Evolutionary conservation across 345 rosid species (phyloP).

Genomic region (Viola odorata): DNA sequence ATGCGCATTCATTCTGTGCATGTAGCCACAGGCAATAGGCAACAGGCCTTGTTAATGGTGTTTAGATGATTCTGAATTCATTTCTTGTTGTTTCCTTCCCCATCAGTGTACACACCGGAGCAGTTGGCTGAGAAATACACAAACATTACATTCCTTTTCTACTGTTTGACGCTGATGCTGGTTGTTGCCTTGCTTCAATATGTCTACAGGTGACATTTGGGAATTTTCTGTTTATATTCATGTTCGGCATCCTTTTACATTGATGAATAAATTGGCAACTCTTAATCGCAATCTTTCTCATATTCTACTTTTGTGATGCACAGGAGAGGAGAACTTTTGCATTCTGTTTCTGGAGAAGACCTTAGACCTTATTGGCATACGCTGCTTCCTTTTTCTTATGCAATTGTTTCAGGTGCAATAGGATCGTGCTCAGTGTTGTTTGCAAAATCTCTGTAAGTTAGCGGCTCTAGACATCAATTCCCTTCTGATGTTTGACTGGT

Average conservation of each 20-base stretch:
- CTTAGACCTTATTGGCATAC: conserved; percentile 73
- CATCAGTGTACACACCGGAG: conserved; percentile 88
- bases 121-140: conserved; percentile 95
- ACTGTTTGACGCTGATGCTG: conserved; percentile 65
- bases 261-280: not conserved
- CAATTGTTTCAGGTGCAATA: conserved; percentile 92
- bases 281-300: not conserved
- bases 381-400: conserved; percentile 94
- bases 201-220: conserved; percentile 55
- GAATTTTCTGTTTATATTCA: not conserved
- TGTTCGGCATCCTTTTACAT: not conserved
- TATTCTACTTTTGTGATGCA: conserved; percentile 13
- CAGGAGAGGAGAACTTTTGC: conserved; percentile 87
- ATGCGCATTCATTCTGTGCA: too few relatives aligned
- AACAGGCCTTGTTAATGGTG: not conserved
- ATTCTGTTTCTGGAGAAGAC: conserved; percentile 63
- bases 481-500: conserved; percentile 2
- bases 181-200: conserved; percentile 69
- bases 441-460: conserved; percentile 94
- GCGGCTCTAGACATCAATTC: conserved; percentile 2
- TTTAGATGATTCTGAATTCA: not conserved
- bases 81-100: conserved; percentile 3
- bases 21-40: not conserved
- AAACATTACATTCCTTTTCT: conserved; percentile 70
- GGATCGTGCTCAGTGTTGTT: conserved; percentile 97